These are phyloP conservation scores for Acacia acuminata DNA, from an alignment of 306 rosid species.

Conservation along the genomic window DNA sequence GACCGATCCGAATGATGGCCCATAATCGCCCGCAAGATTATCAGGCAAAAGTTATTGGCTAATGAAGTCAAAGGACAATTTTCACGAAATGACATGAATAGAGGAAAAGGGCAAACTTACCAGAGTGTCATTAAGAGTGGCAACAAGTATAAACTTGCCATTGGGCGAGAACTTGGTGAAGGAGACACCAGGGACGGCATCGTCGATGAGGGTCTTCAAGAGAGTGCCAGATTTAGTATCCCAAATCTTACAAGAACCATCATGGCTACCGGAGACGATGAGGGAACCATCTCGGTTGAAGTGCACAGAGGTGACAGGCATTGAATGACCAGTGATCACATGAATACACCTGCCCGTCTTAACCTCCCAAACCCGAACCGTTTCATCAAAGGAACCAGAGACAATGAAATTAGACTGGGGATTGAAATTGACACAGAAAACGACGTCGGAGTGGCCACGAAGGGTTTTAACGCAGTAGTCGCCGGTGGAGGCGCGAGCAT, in stretches of 20 bases:
- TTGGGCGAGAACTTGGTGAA: conserved; percentile 92
- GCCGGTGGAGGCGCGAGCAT: conserved; percentile 58
- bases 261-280: conserved; percentile 88
- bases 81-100: background rate
- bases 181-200: conserved; percentile 72
- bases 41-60: background rate
- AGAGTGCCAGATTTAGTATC: conserved; percentile 52
- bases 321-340: conserved; percentile 57
- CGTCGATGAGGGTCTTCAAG: conserved; percentile 75
- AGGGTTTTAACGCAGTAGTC: conserved; percentile 84
- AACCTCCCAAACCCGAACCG: conserved; percentile 87
- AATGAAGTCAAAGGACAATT: background rate
- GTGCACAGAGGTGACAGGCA: conserved; percentile 84
- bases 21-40: background rate
- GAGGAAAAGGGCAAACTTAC: conserved; percentile 43
- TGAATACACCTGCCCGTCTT: conserved; percentile 82
- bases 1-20: background rate
- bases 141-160: conserved; percentile 86
- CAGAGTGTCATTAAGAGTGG: conserved; percentile 88
- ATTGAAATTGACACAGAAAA: conserved; percentile 88
- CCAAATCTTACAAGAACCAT: conserved; percentile 94
- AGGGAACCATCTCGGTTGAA: conserved; percentile 91
- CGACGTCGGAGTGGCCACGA: conserved; percentile 69
- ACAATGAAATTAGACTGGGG: conserved; percentile 79
- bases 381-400: conserved; percentile 88